These are phyloP conservation scores for Claviceps fusiformis DNA, from an alignment of 2,329 filamentous ascomycete genomes.

Conservation along the genomic window DNA sequence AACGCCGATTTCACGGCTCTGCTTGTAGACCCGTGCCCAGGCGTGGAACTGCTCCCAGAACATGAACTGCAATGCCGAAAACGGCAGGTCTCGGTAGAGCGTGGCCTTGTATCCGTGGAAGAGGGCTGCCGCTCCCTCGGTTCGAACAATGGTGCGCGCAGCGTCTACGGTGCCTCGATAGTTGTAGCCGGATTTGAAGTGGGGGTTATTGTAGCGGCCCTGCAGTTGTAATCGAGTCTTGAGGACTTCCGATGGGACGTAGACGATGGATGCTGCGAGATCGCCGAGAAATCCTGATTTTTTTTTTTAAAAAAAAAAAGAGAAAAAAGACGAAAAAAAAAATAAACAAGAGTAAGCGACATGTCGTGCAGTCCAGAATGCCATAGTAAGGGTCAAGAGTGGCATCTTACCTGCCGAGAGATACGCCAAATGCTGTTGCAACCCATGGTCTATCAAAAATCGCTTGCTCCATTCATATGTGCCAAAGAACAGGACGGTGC, in stretches of 20 bases:
- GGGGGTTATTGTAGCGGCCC: conserved; percentile 87
- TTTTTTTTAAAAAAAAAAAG: neutral
- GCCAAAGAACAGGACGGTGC: conserved; percentile 90
- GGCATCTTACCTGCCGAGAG: conserved; percentile 55
- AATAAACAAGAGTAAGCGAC: neutral
- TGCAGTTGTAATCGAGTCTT: conserved; percentile 96
- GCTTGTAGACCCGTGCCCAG: conserved; percentile 65
- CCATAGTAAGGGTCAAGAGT: neutral
- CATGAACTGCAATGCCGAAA: conserved; percentile 91
- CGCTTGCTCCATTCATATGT: conserved; percentile 94
- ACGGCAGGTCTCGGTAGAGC: conserved; percentile 84
- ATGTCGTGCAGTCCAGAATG: neutral
- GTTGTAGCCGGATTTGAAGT: conserved; percentile 90
- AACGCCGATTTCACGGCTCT: conserved; percentile 72
- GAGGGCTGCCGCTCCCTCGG: conserved; percentile 71
- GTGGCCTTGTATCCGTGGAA: conserved; percentile 98
- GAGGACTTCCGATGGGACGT: conserved; percentile 93
- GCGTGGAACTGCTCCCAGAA: conserved; percentile 93
- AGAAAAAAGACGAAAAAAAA: neutral
- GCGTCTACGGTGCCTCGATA: conserved; percentile 80
- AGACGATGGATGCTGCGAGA: conserved; percentile 79
- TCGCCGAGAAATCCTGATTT: conserved; percentile 75
- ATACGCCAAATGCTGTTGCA: conserved; percentile 76
- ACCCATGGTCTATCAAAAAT: conserved; percentile 67
- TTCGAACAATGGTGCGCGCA: conserved; percentile 66